Percentiles rank a stretch among this genome's conserved stretches.
Conservation (phyloP, 768 basidiomycete genomes). For the Rhodotorula paludigena region DNA sequence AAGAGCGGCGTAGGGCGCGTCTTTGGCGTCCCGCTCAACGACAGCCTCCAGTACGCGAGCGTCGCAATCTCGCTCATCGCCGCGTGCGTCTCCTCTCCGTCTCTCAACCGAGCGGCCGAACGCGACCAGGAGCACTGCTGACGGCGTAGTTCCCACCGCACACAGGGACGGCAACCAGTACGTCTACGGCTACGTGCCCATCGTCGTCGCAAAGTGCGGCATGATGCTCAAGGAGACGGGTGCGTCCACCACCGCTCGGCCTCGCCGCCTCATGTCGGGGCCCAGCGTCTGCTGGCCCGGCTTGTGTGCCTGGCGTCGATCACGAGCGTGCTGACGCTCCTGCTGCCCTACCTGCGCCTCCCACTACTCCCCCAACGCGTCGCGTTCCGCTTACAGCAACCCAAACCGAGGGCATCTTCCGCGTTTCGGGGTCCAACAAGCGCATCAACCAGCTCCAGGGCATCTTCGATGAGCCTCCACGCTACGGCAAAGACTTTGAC, state of each 20-base stretch:
- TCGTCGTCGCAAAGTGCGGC: constrained; percentile 96
- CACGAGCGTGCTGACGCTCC: too few relatives aligned
- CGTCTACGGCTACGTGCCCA: constrained; percentile 91
- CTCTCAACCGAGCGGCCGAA: neutral
- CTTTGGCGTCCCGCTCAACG: constrained; percentile 77
- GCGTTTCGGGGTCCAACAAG: constrained; percentile 89
- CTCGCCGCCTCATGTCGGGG: too few relatives aligned
- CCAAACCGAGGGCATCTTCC: constrained; percentile 86
- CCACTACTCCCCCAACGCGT: too few relatives aligned
- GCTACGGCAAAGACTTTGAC: constrained; percentile 86
- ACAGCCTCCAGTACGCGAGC: constrained; percentile 76
- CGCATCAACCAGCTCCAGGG: constrained; percentile 94
- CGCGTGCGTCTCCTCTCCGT: constrained; percentile 47
- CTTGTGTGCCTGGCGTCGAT: too few relatives aligned
- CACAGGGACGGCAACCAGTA: constrained; percentile 64
- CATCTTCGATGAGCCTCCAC: constrained; percentile 79
- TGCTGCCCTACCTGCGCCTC: too few relatives aligned
- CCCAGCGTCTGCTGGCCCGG: too few relatives aligned
- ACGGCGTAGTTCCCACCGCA: neutral
- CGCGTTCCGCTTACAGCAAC: constrained; percentile 56
- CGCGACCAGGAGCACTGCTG: neutral
- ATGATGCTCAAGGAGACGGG: constrained; percentile 91
- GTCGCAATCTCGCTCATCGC: constrained; percentile 91
- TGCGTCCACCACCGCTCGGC: constrained; percentile 47
- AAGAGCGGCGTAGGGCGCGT: constrained; percentile 50